Percentiles rank a stretch among this genome's conserved stretches.
These are phyloP conservation scores for Phytophthora podocarpi DNA, from an alignment of 352 stramenopile species.

Conservation along the genomic window DNA sequence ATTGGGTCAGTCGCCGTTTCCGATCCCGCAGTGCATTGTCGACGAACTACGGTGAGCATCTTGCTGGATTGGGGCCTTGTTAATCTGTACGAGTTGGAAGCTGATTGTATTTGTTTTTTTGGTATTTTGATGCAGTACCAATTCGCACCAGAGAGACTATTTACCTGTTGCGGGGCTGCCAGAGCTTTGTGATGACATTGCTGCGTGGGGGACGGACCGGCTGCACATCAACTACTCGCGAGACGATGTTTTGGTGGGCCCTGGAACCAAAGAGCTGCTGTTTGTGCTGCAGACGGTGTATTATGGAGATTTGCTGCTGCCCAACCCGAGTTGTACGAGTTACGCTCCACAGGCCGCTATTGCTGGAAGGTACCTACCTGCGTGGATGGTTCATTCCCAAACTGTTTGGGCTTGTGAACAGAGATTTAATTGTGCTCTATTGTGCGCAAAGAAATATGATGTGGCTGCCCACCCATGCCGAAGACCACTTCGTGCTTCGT, in stretches of 20 bases:
- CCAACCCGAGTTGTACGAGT: constrained; percentile 86
- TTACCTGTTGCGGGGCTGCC: constrained; percentile 78
- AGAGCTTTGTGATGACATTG: constrained; percentile 80
- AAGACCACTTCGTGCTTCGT: constrained; percentile 81
- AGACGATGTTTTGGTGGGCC: constrained; percentile 85
- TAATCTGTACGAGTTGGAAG: background rate
- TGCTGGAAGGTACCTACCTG: constrained; percentile 59
- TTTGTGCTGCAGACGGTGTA: constrained; percentile 91
- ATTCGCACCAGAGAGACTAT: constrained; percentile 86
- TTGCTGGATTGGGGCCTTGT: background rate
- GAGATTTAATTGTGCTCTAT: background rate
- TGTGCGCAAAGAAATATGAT: constrained; percentile 77
- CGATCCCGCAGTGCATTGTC: constrained; percentile 87
- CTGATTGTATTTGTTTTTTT: background rate
- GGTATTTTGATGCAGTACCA: constrained; percentile 42
- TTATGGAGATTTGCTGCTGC: constrained; percentile 84
- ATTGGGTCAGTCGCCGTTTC: constrained; percentile 86
- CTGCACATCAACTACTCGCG: constrained; percentile 67
- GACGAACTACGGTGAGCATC: constrained; percentile 77
- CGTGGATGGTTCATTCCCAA: background rate
- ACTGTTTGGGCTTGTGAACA: background rate
- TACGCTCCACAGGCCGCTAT: constrained; percentile 88
- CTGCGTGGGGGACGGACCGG: constrained; percentile 60
- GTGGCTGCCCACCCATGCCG: constrained; percentile 79
- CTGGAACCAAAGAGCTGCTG: constrained; percentile 89